Evolutionary conservation across 331 rosid species (phyloP).

Genomic region (Pyrus hybrid): DNA sequence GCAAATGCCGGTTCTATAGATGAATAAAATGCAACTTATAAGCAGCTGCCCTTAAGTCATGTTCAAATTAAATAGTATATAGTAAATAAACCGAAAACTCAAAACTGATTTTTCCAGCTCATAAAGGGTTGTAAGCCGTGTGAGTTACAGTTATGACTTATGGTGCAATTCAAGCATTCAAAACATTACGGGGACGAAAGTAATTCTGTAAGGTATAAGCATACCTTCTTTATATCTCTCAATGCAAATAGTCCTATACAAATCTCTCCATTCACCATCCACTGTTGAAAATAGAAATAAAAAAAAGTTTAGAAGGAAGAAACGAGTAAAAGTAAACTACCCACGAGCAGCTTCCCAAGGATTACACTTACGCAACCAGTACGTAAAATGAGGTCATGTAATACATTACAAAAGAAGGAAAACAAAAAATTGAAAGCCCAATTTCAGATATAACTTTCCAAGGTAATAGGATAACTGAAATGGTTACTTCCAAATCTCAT

Average conservation of each 20-base stretch:
- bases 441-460: not conserved
- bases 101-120: not conserved
- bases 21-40: not conserved
- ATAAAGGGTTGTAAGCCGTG: not conserved
- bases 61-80: not conserved
- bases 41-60: not conserved
- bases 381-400: constrained; percentile 9
- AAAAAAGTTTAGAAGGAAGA: constrained; percentile 7
- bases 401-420: not conserved
- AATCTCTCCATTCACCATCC: constrained; percentile 99
- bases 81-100: not conserved
- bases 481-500: not conserved
- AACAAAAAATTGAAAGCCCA: not conserved
- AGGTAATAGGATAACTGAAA: not conserved
- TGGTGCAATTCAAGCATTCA: not conserved
- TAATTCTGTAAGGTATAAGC: constrained; percentile 10
- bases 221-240: constrained; percentile 89
- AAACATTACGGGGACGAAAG: not conserved
- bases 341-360: not conserved
- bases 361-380: not conserved
- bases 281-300: constrained; percentile 38
- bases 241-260: constrained; percentile 93
- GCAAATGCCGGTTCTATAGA: not conserved
- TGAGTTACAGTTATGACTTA: not conserved
- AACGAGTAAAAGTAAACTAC: not conserved